These are phyloP conservation scores for Beta macrorhiza DNA, from an alignment of 179 eudicot genomes.

Conservation along the genomic window DNA sequence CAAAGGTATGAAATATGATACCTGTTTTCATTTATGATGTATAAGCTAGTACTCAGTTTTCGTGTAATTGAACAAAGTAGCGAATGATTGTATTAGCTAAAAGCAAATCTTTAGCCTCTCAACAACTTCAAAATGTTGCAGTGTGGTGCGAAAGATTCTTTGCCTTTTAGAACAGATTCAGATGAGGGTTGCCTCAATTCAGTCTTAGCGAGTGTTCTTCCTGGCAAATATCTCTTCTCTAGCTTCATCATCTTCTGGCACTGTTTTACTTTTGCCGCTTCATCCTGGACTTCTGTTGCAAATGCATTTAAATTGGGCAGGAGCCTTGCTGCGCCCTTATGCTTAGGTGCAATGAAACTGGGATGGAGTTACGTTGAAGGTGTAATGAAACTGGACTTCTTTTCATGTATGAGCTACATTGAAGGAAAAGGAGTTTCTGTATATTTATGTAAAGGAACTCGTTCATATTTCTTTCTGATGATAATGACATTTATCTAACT, in stretches of 20 bases:
- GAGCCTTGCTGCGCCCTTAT: too few species aligned
- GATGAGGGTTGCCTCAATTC: background rate
- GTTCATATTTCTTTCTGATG: too few species aligned
- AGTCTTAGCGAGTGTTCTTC: background rate
- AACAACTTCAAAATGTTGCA: background rate
- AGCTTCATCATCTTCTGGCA: background rate
- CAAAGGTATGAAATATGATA: conserved; percentile 64
- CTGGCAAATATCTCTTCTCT: background rate
- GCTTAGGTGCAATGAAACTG: too few species aligned
- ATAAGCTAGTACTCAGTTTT: background rate
- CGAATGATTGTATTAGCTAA: background rate
- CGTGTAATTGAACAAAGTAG: background rate
- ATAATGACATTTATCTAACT: too few species aligned
- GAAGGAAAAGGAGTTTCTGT: too few species aligned
- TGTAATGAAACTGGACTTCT: too few species aligned
- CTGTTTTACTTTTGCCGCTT: background rate
- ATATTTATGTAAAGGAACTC: too few species aligned
- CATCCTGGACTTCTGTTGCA: too few species aligned
- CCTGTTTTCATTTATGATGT: background rate
- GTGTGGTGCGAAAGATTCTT: background rate
- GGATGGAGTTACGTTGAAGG: too few species aligned
- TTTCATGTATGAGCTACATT: too few species aligned
- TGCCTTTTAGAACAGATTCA: background rate
- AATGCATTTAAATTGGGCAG: too few species aligned
- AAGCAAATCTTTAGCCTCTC: background rate